Evolutionary conservation across 2,329 filamentous ascomycete species (phyloP).

Genomic region (Tolypocladium inflatum): DNA sequence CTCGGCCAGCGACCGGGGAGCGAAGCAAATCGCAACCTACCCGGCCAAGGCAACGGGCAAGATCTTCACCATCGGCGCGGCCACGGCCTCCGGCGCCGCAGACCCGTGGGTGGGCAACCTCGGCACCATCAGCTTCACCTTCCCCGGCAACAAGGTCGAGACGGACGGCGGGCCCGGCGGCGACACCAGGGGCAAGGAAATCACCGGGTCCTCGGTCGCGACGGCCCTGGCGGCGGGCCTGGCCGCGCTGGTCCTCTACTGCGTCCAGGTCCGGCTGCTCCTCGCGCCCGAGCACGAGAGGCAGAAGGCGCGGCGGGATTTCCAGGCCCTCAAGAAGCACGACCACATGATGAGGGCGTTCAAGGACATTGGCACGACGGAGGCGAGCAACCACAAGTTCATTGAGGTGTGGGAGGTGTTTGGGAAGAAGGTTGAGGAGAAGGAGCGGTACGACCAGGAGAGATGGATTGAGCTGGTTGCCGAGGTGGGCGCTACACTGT

Average conservation of each 20-base stretch:
- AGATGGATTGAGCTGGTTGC: neutral
- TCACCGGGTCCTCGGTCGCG: neutral
- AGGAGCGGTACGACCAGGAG: neutral
- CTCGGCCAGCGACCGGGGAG: neutral
- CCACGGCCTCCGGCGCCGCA: neutral
- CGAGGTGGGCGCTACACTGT: neutral
- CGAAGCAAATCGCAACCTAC: neutral
- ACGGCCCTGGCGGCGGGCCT: neutral
- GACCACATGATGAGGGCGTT: neutral
- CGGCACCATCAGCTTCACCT: neutral
- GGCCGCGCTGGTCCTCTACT: neutral
- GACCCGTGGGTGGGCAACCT: neutral
- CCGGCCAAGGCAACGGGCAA: neutral
- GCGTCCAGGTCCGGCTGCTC: neutral
- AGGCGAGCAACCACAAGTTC: neutral
- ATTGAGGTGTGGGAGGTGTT: neutral
- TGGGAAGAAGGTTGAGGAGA: neutral
- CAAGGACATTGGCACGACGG: neutral
- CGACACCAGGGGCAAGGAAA: neutral
- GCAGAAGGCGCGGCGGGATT: neutral
- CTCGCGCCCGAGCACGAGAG: neutral
- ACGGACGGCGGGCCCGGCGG: neutral
- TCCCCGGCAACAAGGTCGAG: neutral
- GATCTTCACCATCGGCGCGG: neutral
- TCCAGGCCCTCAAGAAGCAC: neutral